A percentile compares a stretch with the other conserved stretches of the same genome.
Conservation (phyloP, 495 filamentous ascomycete species). For the Neurospora sp. region DNA sequence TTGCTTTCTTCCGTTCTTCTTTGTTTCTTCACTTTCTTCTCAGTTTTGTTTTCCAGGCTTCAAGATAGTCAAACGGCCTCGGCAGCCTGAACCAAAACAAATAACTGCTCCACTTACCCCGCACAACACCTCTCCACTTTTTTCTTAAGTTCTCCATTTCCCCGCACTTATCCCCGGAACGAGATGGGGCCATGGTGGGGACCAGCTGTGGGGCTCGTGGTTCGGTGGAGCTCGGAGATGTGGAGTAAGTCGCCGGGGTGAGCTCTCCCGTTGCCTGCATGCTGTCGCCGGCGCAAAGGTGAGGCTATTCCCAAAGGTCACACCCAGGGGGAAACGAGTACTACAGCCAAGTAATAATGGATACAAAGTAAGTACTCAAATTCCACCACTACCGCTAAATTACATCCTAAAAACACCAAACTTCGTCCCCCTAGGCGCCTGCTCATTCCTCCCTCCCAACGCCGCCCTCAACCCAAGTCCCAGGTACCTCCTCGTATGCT, state of each 20-base stretch:
- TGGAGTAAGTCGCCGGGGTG: not conserved
- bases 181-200: not conserved
- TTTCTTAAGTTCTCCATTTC: not conserved
- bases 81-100: not conserved
- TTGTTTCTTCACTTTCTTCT: not conserved
- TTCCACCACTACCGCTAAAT: not conserved
- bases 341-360: no score
- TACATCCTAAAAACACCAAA: conserved; percentile 98
- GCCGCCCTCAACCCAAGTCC: conserved; percentile 76
- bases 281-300: not conserved
- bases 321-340: no score
- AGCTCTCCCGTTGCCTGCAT: not conserved
- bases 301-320: not conserved
- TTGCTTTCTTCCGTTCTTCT: no score
- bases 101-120: not conserved
- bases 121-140: not conserved
- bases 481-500: conserved; percentile 74
- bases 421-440: conserved; percentile 52
- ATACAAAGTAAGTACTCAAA: not conserved
- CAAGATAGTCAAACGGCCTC: not conserved
- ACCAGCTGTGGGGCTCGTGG: not conserved
- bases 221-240: not conserved
- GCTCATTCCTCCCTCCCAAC: conserved; percentile 52
- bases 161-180: not conserved
- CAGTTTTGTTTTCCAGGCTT: not conserved